Evolutionary conservation across 169 alveolate genomes (phyloP), one percentile per base, ranked within the genome.

Genomic region (Plasmodium vivax): DNA sequence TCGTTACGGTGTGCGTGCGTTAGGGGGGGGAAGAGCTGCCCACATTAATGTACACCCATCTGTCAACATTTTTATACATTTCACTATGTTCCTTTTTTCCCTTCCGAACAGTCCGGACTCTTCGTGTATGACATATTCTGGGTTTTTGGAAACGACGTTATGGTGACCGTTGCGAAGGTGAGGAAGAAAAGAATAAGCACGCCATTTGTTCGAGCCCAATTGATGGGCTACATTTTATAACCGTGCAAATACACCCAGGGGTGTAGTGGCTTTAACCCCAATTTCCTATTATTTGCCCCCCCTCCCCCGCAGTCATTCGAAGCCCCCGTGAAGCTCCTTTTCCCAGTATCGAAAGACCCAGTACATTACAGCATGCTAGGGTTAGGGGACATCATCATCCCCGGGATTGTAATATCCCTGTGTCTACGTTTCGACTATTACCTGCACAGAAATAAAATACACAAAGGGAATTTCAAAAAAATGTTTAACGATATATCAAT

Each of bases 61-160:
- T 38, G 12, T n/a, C 36, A 68, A 27, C 34, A n/a, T 4, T 12
- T 62, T 81, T 47, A 43, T 81, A 10, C 73, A 32, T 8, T 34
- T 85, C 3, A 73, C 9, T 43, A 3, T 73, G 36, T 88, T 43
- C 27, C 19, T 10, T 19, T 73, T 74, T 43, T 12, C 32, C 38
- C 62, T 23, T 34, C 27, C 51, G 27, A 34, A 27, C 36, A 91
- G 95, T 92, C 97, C 34, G 98, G 98, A 58, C 94, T 98, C 81
- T 98, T 98, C 77, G 96, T 98, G 92, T 98, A 98, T 93, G 99
- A 98, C 90, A 97, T 98, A 12, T 98, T 98, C 96, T 98, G 98
- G 98, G 99, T 98, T n/a, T 98, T 97, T 94, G 99, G 99, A 68
- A 98, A 99, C 83, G 99, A 98, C 84, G 99, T 98, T 9, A 98